These are phyloP conservation scores for Hyphodiscus hymeniophilus DNA, from an alignment of 495 filamentous ascomycete species.

Conservation along the genomic window DNA sequence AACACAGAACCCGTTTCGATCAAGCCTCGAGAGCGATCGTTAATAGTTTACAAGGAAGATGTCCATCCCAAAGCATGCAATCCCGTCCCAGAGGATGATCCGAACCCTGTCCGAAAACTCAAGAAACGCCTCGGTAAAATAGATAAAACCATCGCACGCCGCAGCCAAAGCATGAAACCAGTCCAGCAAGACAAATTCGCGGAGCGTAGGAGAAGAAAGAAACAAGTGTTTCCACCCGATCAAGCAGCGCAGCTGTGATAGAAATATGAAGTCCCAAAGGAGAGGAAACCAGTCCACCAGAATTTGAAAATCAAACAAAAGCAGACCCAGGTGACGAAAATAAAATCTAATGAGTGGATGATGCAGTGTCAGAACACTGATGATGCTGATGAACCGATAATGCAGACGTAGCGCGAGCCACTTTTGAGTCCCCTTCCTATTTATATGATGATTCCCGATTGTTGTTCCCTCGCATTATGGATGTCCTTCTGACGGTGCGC, in stretches of 20 bases:
- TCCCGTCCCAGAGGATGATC: no score
- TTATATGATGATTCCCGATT: constrained; percentile 10
- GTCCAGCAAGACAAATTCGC: neutral
- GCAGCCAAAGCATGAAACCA: neutral
- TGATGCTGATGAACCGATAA: constrained; percentile 3
- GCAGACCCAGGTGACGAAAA: constrained; percentile 5
- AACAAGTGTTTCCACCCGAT: neutral
- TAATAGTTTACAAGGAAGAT: no score
- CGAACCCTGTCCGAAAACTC: no score
- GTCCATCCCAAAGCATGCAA: no score
- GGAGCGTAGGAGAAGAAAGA: neutral
- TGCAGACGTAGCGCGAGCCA: constrained; percentile 24
- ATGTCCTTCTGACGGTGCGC: constrained; percentile 7
- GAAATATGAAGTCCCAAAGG: neutral
- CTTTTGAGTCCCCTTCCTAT: constrained; percentile 22
- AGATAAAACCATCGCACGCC: no score
- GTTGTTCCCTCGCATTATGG: constrained; percentile 4
- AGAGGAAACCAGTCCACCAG: constrained; percentile 1
- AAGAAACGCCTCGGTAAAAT: no score
- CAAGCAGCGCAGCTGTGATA: constrained; percentile 1
- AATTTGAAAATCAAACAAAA: neutral
- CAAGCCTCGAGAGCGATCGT: neutral
- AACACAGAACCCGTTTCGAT: neutral
- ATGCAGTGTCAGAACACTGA: neutral
- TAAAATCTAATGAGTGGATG: constrained; percentile 8